These are phyloP conservation scores for Camellia lanceoleosa DNA, from an alignment of 148 eudicot genomes.

Conservation along the genomic window DNA sequence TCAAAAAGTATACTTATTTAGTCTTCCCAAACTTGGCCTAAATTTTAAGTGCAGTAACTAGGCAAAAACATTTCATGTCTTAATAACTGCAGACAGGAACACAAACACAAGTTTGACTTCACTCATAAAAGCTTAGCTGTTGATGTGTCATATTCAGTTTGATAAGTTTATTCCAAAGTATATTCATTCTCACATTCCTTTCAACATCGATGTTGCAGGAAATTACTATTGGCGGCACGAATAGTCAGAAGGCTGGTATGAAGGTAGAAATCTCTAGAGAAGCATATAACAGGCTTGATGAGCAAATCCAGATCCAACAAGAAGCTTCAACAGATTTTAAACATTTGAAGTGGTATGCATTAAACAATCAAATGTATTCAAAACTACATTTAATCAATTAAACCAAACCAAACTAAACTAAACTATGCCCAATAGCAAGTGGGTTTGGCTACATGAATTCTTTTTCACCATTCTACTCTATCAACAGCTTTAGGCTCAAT, in stretches of 20 bases:
- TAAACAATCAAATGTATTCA: not conserved
- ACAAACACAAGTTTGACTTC: not conserved
- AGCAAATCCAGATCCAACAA: not conserved
- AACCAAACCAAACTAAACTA: no score
- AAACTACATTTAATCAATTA: not conserved
- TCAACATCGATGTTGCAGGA: not conserved
- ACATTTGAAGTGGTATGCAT: not conserved
- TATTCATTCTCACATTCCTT: not conserved
- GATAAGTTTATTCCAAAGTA: not conserved
- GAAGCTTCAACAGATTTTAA: not conserved
- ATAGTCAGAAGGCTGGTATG: not conserved
- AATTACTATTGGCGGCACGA: not conserved
- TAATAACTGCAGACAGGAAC: not conserved
- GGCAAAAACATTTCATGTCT: not conserved
- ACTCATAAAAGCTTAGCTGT: not conserved
- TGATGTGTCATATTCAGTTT: not conserved
- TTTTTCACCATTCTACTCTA: no score
- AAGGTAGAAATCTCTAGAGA: not conserved
- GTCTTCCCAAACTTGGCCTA: no score
- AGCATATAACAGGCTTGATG: not conserved
- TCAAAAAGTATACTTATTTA: no score
- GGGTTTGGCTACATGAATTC: no score
- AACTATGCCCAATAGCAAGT: no score
- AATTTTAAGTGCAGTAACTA: not conserved
- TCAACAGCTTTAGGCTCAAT: no score